Conservation (phyloP, 805 yeast species). For the Wickerhamiella kazuoi region DNA sequence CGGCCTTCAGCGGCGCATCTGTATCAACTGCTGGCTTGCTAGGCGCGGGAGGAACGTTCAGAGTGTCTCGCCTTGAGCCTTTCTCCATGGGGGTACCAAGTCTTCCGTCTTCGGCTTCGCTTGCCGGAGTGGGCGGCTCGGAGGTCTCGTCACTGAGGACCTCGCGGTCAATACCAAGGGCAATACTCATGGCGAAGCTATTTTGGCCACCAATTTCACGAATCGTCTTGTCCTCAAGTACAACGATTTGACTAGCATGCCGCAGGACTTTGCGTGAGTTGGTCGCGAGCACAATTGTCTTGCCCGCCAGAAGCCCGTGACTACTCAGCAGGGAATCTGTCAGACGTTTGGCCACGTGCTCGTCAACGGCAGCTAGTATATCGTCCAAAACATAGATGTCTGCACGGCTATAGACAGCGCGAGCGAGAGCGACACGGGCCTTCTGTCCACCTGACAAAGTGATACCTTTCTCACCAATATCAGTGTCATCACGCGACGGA, state of each 20-base stretch:
- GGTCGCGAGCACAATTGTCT: conserved; percentile 60
- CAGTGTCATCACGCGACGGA: conserved; percentile 72
- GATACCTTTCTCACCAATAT: conserved; percentile 91
- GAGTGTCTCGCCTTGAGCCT: neutral
- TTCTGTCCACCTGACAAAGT: conserved; percentile 93
- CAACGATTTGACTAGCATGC: conserved; percentile 44
- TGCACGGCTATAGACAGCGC: conserved; percentile 88
- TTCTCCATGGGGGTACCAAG: neutral
- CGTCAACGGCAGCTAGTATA: conserved; percentile 88
- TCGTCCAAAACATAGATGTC: conserved; percentile 78
- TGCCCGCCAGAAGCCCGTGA: conserved; percentile 49
- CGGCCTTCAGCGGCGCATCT: neutral
- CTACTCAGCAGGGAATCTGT: conserved; percentile 63
- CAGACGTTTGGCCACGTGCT: conserved; percentile 73
- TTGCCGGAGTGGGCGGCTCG: neutral
- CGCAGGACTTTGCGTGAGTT: conserved; percentile 59
- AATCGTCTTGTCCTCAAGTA: conserved; percentile 37
- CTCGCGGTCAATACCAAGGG: neutral
- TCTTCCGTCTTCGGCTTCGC: neutral
- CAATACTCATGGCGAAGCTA: conserved; percentile 9
- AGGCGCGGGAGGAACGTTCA: neutral
- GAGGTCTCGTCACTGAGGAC: neutral
- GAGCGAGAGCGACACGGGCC: conserved; percentile 76
- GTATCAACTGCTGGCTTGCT: neutral
- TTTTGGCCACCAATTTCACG: conserved; percentile 21